phyloP scores from a whole-genome alignment of 306 rosid genomes.

The Mimosa pudica region DNA sequence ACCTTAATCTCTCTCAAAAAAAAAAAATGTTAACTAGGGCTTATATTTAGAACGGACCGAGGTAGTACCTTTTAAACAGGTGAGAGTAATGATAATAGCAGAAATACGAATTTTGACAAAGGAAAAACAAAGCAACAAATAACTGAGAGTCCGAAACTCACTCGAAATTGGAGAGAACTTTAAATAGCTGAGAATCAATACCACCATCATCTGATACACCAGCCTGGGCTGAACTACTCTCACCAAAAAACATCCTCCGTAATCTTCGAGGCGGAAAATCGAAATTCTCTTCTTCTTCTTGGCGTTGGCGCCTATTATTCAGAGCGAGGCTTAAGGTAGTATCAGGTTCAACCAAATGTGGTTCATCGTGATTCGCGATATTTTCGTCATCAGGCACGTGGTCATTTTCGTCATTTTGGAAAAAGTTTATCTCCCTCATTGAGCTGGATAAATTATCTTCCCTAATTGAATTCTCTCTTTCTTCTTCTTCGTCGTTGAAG shows the following conservation, averaged over 20 bases:
- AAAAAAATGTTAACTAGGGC: no score
- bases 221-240: constrained; percentile 54
- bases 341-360: constrained; percentile 15
- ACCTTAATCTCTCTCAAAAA: no score
- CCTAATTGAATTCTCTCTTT: constrained; percentile 28
- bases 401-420: constrained; percentile 31
- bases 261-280: constrained; percentile 32
- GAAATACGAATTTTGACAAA: neutral
- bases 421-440: constrained; percentile 45
- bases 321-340: constrained; percentile 29
- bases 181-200: constrained; percentile 63
- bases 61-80: neutral
- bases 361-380: constrained; percentile 43
- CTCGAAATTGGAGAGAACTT: constrained; percentile 53
- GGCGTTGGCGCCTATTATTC: constrained; percentile 20
- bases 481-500: constrained; percentile 60
- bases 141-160: constrained; percentile 45
- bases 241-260: constrained; percentile 48
- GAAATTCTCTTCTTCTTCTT: constrained; percentile 27
- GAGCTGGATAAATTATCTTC: constrained; percentile 19
- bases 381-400: constrained; percentile 40
- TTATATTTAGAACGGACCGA: no score
- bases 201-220: constrained; percentile 30
- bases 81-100: neutral
- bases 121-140: constrained; percentile 1